Base-by-base conservation (phyloP, 495 filamentous ascomycete species). In the Neurospora intermedia region DNA sequence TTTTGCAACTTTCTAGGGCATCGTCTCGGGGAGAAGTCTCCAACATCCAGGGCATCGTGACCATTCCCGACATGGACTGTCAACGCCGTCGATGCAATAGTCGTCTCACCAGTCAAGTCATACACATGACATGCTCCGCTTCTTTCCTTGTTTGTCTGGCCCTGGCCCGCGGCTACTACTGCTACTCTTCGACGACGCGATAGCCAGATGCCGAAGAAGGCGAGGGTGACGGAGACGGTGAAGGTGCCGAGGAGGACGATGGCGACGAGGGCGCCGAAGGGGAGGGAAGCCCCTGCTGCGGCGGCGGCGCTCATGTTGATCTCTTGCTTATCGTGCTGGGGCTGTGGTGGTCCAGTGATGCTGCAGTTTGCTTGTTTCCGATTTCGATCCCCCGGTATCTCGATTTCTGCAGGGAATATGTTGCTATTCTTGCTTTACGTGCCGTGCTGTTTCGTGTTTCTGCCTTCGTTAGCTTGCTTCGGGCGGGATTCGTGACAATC, bases 181-280 rank as follows among this genome's bases (percentile, higher is more conserved):
- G 69, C 13, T 39, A 62, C 4, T 18, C 69, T 38, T 70, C 69
- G 73, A 35, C 71, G 73, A 38, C 76, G 72, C 6, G 75, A 76
- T 35, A 70, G 54, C 70, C 71, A 77, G 31, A 76, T 70, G 11
- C 70, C 69, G 8, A 77, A 46, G 35, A 70, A 71, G 48, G 71
- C 72, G 16, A 72, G 6, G 31, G 48, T 69, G 39, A 23, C 39
- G 13, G 69, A 43, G 38, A 75, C 10, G 27, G 74, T 31, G 31
- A 77, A 23, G 7, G 71, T 69, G 43, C 76, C 75, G 70, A 62
- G 43, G 35, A 77, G 16, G 43, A 76, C 54, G 69, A 76, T 76
- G 54, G 69, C 27, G 23, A 76, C 43, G 23, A 76, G 70, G 31
- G 70, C 73, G 18, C 48, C 43, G 13, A 76, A 72, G 72, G 69